A percentile compares a stretch with the other conserved stretches of the same genome.
Evolutionary conservation across 305 asterid species (phyloP).

Genomic region (Euphrasia arctica): DNA sequence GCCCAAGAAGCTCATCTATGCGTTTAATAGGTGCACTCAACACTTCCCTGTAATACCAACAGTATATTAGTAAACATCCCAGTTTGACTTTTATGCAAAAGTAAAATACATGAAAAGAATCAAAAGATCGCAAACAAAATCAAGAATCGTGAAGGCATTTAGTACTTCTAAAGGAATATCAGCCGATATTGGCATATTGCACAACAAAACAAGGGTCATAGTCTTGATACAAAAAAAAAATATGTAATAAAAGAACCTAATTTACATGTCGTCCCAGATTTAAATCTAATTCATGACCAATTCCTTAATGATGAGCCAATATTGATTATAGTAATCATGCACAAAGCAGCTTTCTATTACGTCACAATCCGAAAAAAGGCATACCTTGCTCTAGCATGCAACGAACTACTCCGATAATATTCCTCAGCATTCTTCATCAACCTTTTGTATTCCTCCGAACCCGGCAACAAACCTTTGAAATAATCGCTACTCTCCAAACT

Average conservation of each 20-base stretch:
- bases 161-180: neutral
- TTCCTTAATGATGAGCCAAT: conserved; percentile 1
- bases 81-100: conserved; percentile 13
- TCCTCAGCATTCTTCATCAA: conserved; percentile 74
- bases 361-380: conserved; percentile 7
- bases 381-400: conserved; percentile 63
- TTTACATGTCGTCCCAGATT: conserved; percentile 11
- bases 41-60: conserved; percentile 56
- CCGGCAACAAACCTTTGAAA: conserved; percentile 75
- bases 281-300: conserved; percentile 6
- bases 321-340: conserved; percentile 5
- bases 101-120: neutral
- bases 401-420: conserved; percentile 56
- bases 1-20: conserved; percentile 80
- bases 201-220: conserved; percentile 7
- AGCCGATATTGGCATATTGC: neutral
- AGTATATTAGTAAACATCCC: conserved; percentile 24
- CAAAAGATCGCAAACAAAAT: conserved; percentile 11
- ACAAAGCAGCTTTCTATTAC: neutral
- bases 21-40: conserved; percentile 72
- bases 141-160: neutral
- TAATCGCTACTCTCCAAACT: conserved; percentile 70
- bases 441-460: conserved; percentile 72
- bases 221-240: neutral
- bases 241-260: neutral